phyloP scores from a whole-genome alignment of 2,329 filamentous ascomycete genomes.

The Penicillium griseofulvum region DNA sequence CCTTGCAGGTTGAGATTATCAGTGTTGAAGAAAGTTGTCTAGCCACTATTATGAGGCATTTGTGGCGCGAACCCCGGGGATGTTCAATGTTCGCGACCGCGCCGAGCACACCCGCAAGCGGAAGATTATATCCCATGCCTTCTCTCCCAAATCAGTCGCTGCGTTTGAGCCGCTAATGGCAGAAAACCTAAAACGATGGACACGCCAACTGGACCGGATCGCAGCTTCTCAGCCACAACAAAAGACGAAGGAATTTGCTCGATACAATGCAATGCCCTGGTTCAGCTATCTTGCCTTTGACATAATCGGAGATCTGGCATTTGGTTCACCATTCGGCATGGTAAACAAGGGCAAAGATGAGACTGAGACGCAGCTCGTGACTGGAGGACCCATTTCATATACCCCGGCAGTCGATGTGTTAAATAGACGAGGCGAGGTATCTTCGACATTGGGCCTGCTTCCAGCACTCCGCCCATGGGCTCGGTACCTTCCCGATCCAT shows the following conservation, averaged over 20 bases:
- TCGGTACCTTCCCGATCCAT: constrained; percentile 23
- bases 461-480: constrained; percentile 16
- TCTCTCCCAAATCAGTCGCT: constrained; percentile 32
- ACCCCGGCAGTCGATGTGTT: constrained; percentile 19
- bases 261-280: constrained; percentile 23
- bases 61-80: constrained; percentile 32
- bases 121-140: constrained; percentile 36
- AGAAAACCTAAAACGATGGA: constrained; percentile 21
- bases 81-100: constrained; percentile 36
- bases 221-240: neutral
- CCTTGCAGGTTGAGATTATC: too few relatives aligned
- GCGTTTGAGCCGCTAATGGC: constrained; percentile 35
- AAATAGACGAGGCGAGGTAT: constrained; percentile 21
- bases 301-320: constrained; percentile 22
- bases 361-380: constrained; percentile 13
- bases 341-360: constrained; percentile 23
- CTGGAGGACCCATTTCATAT: constrained; percentile 17
- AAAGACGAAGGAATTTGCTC: neutral
- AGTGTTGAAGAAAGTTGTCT: neutral
- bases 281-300: constrained; percentile 25
- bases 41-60: constrained; percentile 34
- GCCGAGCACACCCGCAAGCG: constrained; percentile 35
- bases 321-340: constrained; percentile 24
- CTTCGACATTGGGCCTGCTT: constrained; percentile 20
- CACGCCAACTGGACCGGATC: constrained; percentile 19